Base-by-base conservation (phyloP, 192 early-diverging fungal genomes). In the Linnemannia schmuckeri region DNA sequence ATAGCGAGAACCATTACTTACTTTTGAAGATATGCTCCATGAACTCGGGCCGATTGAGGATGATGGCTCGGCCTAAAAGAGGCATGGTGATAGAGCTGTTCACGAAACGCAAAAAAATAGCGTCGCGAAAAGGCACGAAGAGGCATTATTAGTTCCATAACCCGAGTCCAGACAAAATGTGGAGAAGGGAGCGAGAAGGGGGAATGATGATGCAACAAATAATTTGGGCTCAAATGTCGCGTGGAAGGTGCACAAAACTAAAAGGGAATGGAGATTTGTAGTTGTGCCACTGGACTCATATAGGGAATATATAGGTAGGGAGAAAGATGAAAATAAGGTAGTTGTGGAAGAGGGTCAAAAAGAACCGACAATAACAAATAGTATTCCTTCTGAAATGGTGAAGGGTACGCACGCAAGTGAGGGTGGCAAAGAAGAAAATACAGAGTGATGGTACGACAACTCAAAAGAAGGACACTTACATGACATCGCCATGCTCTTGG, bases 1-100 rank as follows among this genome's bases (percentile, higher is more conserved):
- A 12, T 10, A 33, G 9, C 2, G 8, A 33, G 1, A 2, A 4
- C 0, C 10, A 7, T 27, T 30, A 68, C 75, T 57, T 81, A 86
- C 84, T 81, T 55, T 84, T 84, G 54, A 81, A 74, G 18, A 88
- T 70, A 35, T 84, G 72, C 47, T 88, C 82, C 61, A 85, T 78
- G 10, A 72, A 35, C 69, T 84, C 82, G 24, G 88, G 82, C 12
- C n/a, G 35, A 30, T 83, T 88, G 76, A 84, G 37, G 6, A 88
- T 57, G 22, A 85, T 75, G 13, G 73, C 27, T 6, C 80, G 78
- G 24, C 88, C 88, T 47, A 83, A 72, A 6, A 79, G 55, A 2
- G 87, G 87, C 0, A 88, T 6, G 6, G 87, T 88, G 7, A 82
- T 27, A 0, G 81, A 79, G 37, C 17, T 70, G 75, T 38, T 38